Base-by-base conservation (phyloP, 2,329 filamentous ascomycete species). In the Pochonia chlamydosporia region DNA sequence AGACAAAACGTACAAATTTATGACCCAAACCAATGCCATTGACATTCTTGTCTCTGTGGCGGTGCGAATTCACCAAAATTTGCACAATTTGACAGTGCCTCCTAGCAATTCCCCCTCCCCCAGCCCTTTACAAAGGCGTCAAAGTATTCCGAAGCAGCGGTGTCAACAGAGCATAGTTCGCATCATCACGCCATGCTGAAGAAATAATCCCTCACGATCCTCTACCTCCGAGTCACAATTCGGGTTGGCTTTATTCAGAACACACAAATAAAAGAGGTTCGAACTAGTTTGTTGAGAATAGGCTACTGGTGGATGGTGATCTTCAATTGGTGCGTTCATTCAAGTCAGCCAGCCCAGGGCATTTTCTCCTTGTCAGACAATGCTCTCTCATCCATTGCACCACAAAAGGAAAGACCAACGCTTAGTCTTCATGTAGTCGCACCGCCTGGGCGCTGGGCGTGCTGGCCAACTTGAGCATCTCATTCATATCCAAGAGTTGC, bases 281-380 rank as follows among this genome's bases (percentile, higher is more conserved):
- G 23, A 14, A 23, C 4, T 11, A 10, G 35, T 10, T 13, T 11
- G 18, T 21, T 21, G 8, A 23, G 6, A 10, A 39, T 23, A 39
- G 23, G 35, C 35, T 20, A 39, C 23, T 49, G 51, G 50, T 56
- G 21, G 23, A 16, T 18, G 14, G 23, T 39, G 11, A 61, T 61
- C 53, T 56, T 60, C 49, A 53, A 55, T 54, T 43, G 51, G 53
- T 50, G 49, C 53, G 52, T 53, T 54, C 58, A 51, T 55, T 53
- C 52, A 50, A 52, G 53, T 43, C 50, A 50, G 47, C 31, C 33
- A 35, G 23, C 20, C 24, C 26, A 40, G 31, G 20, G 25, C n/a
- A 3, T 20, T 36, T 5, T 36, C 5, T 36, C 33, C 5, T 20
- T 20, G 14, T 20, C n/a, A n/a, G n/a, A n/a, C n/a, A n/a, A n/a